phyloP scores from a whole-genome alignment of 805 yeast species.

The Wickerhamomyces bovis region DNA sequence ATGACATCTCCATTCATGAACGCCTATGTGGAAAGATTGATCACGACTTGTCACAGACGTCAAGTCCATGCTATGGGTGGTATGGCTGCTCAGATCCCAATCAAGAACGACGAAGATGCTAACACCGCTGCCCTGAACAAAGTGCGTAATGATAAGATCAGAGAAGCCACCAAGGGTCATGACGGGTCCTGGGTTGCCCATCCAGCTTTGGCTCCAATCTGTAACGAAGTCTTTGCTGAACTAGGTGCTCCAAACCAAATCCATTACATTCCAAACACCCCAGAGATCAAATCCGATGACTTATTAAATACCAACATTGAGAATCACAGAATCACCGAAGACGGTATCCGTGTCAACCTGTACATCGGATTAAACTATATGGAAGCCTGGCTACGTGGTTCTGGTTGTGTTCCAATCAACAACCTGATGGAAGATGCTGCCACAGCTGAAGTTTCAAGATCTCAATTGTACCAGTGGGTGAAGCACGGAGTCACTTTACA shows the following conservation, averaged over 20 bases:
- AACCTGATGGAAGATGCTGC: conserved; percentile 88
- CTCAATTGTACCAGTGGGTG: conserved; percentile 81
- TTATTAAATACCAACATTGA: conserved; percentile 60
- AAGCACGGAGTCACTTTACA: conserved; percentile 55
- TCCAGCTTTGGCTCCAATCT: conserved; percentile 74
- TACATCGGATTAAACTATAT: conserved; percentile 73
- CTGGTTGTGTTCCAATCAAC: conserved; percentile 84
- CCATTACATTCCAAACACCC: conserved; percentile 37
- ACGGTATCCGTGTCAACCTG: conserved; percentile 65
- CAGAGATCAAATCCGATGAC: conserved; percentile 46
- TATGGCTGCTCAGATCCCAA: conserved; percentile 86
- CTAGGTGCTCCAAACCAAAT: conserved; percentile 84
- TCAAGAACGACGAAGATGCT: conserved; percentile 60
- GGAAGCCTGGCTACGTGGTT: conserved; percentile 82
- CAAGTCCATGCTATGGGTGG: conserved; percentile 88
- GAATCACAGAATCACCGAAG: conserved; percentile 57
- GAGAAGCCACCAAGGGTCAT: conserved; percentile 75
- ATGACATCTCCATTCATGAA: conserved; percentile 82
- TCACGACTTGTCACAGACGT: conserved; percentile 68
- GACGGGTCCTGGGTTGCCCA: conserved; percentile 91
- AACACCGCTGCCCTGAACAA: conserved; percentile 64
- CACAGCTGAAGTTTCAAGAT: conserved; percentile 80
- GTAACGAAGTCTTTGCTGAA: conserved; percentile 63
- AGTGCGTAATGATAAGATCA: conserved; percentile 66
- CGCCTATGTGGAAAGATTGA: conserved; percentile 66